These are phyloP conservation scores for Colletotrichum scovillei DNA, from an alignment of 2,329 filamentous ascomycete species.

Conservation along the genomic window DNA sequence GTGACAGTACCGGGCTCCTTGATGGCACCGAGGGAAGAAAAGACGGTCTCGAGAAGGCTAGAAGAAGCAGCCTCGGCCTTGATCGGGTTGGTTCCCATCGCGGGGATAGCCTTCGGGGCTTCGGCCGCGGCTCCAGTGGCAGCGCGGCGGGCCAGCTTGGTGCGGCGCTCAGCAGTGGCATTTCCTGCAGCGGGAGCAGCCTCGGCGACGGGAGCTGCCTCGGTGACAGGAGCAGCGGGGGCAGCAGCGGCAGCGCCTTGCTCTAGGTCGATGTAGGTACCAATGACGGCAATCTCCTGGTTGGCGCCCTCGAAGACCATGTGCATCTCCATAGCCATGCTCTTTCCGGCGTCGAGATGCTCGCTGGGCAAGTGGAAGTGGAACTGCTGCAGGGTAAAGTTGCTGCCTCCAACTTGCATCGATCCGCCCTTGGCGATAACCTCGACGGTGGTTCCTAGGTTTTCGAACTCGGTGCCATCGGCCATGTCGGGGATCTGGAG, in stretches of 20 bases:
- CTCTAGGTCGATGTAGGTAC: conserved; percentile 55
- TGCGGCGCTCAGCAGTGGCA: conserved; percentile 24
- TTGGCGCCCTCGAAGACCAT: conserved; percentile 65
- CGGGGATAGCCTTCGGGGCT: conserved; percentile 44
- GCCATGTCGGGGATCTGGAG: conserved; percentile 48
- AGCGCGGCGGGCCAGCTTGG: conserved; percentile 26
- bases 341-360: conserved; percentile 57
- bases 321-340: conserved; percentile 66
- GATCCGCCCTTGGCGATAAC: conserved; percentile 59
- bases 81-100: conserved; percentile 55
- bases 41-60: conserved; percentile 58
- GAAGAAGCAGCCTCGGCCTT: conserved; percentile 48
- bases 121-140: conserved; percentile 13
- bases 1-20: conserved; percentile 53
- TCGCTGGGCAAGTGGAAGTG: conserved; percentile 64
- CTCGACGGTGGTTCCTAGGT: conserved; percentile 68
- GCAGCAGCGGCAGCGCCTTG: conserved; percentile 38
- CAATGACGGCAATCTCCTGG: conserved; percentile 55
- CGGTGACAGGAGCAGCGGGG: conserved; percentile 29
- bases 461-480: conserved; percentile 62
- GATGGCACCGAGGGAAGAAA: conserved; percentile 54
- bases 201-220: conserved; percentile 3
- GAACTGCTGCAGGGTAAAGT: conserved; percentile 57
- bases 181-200: conserved; percentile 13
- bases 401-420: conserved; percentile 46